Conservation (phyloP, 2,329 filamentous ascomycete species). For the Nothophoma quercina region DNA sequence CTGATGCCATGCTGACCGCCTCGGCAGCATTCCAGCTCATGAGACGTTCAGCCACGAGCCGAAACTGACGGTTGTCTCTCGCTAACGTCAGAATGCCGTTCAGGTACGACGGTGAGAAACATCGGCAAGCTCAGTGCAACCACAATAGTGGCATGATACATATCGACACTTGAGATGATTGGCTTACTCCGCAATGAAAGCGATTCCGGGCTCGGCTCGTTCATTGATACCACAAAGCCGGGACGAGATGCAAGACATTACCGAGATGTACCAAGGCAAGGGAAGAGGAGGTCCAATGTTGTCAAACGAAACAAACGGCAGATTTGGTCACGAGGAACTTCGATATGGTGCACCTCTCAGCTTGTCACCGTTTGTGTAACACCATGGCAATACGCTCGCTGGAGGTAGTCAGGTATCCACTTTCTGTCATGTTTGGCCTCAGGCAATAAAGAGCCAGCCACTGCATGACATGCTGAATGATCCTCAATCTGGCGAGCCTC, state of each 20-base stretch:
- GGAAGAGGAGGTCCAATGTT: constrained; percentile 4
- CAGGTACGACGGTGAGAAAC: constrained; percentile 16
- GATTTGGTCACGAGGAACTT: constrained; percentile 19
- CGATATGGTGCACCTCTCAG: constrained; percentile 10
- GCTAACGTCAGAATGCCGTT: constrained; percentile 14
- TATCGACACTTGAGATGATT: neutral
- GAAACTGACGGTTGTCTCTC: constrained; percentile 14
- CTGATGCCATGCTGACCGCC: constrained; percentile 14
- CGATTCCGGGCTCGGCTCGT: neutral
- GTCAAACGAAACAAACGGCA: constrained; percentile 22
- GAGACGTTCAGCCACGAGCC: constrained; percentile 13
- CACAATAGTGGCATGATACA: neutral
- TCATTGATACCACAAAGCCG: neutral
- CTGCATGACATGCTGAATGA: constrained; percentile 28
- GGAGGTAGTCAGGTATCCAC: neutral
- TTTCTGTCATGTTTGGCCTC: constrained; percentile 10
- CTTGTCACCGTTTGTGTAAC: constrained; percentile 24
- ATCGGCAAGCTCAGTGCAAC: constrained; percentile 16
- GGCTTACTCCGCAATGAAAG: neutral
- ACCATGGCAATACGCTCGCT: constrained; percentile 14
- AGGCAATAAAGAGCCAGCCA: constrained; percentile 25
- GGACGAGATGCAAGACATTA: constrained; percentile 4
- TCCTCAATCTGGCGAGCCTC: constrained; percentile 27
- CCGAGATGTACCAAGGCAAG: constrained; percentile 7
- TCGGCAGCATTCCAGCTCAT: constrained; percentile 14